These are phyloP conservation scores for Aspergillus neoniger DNA, from an alignment of 2,329 filamentous ascomycete genomes.

Conservation along the genomic window DNA sequence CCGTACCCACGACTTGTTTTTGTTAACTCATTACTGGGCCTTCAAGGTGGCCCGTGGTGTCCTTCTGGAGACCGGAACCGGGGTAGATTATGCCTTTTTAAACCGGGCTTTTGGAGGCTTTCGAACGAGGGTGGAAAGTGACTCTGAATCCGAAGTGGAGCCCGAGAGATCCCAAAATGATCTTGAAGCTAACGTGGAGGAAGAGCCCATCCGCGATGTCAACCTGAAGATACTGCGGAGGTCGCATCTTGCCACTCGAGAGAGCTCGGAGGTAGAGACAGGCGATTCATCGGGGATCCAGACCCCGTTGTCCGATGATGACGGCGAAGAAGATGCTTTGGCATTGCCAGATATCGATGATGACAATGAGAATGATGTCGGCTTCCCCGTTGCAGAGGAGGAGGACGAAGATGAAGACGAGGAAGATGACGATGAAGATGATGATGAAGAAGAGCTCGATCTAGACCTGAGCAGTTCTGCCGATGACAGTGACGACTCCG, in stretches of 20 bases:
- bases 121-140: conserved; percentile 46
- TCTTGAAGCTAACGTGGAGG: conserved; percentile 50
- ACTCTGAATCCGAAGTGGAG: conserved; percentile 37
- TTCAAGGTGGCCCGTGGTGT: conserved; percentile 61
- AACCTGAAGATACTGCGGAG: conserved; percentile 10
- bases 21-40: conserved; percentile 57
- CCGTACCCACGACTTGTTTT: conserved; percentile 37
- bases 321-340: not conserved
- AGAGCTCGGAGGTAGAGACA: not conserved
- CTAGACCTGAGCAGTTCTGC: not conserved
- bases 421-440: conserved; percentile 8
- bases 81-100: conserved; percentile 58
- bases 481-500: conserved; percentile 28
- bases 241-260: not conserved
- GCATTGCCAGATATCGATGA: conserved; percentile 23
- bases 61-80: conserved; percentile 58
- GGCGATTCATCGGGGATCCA: conserved; percentile 24
- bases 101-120: conserved; percentile 64
- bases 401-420: conserved; percentile 30
- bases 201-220: conserved; percentile 42
- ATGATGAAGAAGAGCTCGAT: conserved; percentile 10
- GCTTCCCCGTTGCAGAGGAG: conserved; percentile 30
- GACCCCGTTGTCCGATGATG: conserved; percentile 17
- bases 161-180: conserved; percentile 53
- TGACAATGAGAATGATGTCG: conserved; percentile 22